Evolutionary conservation across 2,329 filamentous ascomycete species (phyloP).

Genomic region (Cercospora berteroae): DNA sequence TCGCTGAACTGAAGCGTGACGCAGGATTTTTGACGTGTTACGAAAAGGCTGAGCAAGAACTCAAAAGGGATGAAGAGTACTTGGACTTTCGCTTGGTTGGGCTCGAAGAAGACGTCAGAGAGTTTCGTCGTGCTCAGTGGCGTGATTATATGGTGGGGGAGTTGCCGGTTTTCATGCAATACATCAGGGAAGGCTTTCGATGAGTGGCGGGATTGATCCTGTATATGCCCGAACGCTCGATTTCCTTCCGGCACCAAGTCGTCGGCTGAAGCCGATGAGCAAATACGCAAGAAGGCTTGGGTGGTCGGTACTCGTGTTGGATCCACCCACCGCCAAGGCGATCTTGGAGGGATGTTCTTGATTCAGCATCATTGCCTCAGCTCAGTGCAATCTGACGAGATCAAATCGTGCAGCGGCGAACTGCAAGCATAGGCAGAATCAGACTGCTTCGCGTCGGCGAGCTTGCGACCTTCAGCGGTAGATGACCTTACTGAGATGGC

Average conservation of each 20-base stretch:
- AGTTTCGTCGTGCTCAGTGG: too few relatives aligned
- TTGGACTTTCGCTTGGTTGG: background rate
- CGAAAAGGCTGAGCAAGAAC: background rate
- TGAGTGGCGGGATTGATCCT: too few relatives aligned
- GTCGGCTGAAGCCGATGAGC: too few relatives aligned
- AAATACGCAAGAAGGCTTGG: too few relatives aligned
- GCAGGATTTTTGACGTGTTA: background rate
- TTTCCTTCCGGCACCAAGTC: too few relatives aligned
- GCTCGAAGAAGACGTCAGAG: background rate
- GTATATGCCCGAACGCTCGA: too few relatives aligned
- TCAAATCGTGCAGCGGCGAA: background rate
- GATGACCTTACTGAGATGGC: background rate
- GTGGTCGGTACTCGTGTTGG: too few relatives aligned
- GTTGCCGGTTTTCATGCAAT: too few relatives aligned
- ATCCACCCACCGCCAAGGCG: too few relatives aligned
- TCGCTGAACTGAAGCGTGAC: background rate
- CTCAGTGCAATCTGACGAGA: background rate
- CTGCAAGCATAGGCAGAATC: background rate
- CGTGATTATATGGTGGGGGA: too few relatives aligned
- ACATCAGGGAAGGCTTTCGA: too few relatives aligned
- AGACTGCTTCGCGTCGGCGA: accelerated
- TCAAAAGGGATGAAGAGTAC: background rate
- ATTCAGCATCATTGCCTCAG: background rate
- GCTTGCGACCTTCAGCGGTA: background rate
- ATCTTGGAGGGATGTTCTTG: background rate